Evolutionary conservation across 1,284 basidiomycete species (phyloP), one percentile per base, ranked within the genome.

Genomic region (Lentinus polychrous): DNA sequence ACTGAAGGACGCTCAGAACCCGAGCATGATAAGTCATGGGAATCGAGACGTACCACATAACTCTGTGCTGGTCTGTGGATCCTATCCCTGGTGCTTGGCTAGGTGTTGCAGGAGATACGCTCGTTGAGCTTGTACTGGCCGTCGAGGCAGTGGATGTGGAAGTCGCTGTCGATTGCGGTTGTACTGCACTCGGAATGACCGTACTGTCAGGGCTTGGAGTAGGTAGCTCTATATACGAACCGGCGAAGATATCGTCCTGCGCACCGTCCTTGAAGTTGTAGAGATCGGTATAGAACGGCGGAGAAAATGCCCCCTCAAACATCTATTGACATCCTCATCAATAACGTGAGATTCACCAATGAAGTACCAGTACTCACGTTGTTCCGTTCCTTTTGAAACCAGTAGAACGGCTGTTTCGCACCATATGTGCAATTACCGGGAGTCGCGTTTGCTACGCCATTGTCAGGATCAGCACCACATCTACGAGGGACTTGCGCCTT

Each of bases 341-440:
- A 33, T 45, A 45, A 42, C 24, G 7, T 10, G 10, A 12, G 40
- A 8, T 6, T 10, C 20, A 23, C 14, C 24, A 15, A 6, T 11
- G n/a, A 36, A 22, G 43, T n/a, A 34, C n/a, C 10, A 10, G 6
- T 22, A 20, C 64, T 27, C 43, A 68, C 66, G 51, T 63, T 67
- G 53, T 66, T 66, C 32, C 51, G 45, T 49, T 66, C 62, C 2
- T 62, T 60, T 59, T 85, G 79, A 61, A 74, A 75, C 83, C 83
- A 84, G 61, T 83, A 84, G 47, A 83, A 69, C 0, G 81, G 80
- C 51, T 76, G 74, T 57, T 84, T 84, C 12, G 81, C 77, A 36
- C 82, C 83, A 55, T 78, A 82, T 2, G 82, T 85, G 60, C 82
- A 85, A 59, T 86, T 66, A 8, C 64, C 66, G 6, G 63, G 64